phyloP scores from a whole-genome alignment of 441 rosid species.

The Adansonia rubrostipa region DNA sequence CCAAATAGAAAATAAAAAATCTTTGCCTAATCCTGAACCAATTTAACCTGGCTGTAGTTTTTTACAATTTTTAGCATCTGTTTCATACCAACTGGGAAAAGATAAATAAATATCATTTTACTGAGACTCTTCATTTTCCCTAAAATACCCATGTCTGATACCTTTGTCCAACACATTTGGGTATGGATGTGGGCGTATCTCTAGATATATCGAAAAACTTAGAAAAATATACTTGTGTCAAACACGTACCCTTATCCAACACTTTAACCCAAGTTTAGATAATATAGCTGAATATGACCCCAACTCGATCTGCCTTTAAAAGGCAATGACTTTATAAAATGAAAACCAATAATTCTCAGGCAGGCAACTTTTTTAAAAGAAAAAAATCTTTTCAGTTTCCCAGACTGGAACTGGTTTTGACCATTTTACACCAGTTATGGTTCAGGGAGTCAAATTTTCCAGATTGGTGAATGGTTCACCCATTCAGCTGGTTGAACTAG shows the following conservation, averaged over 20 bases:
- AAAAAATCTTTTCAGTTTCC: neutral
- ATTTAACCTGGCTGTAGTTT: neutral
- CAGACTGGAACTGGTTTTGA: constrained; percentile 11
- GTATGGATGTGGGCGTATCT: neutral
- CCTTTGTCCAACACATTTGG: neutral
- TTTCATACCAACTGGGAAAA: neutral
- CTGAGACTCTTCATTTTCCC: neutral
- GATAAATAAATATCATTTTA: constrained; percentile 1
- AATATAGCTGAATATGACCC: neutral
- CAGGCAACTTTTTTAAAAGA: constrained; percentile 1
- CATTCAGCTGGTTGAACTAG: neutral
- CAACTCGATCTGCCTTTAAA: constrained; percentile 2
- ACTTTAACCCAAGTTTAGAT: neutral
- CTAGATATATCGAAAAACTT: neutral
- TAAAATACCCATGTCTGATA: neutral
- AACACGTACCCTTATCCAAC: neutral
- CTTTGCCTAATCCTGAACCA: neutral
- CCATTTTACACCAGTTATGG: neutral
- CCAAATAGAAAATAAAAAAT: neutral
- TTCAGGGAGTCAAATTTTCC: neutral
- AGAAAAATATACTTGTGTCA: neutral
- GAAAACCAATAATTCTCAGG: neutral
- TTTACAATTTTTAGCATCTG: constrained; percentile 5
- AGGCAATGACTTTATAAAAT: neutral
- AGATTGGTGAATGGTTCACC: constrained; percentile 1